Evolutionary conservation across 2,329 filamentous ascomycete species (phyloP).

Genomic region (Neobulgaria alba): DNA sequence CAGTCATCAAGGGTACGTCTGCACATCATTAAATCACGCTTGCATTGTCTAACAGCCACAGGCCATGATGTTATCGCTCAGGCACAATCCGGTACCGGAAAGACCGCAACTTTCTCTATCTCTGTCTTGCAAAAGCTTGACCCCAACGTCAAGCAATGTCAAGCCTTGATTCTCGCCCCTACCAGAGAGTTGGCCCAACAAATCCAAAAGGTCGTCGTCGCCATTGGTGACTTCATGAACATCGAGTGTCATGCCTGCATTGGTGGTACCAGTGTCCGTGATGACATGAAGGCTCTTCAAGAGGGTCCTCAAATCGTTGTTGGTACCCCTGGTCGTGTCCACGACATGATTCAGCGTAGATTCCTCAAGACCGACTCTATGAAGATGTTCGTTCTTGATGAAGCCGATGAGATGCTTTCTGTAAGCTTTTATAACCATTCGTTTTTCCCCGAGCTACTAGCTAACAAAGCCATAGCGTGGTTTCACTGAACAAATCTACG

Average conservation of each 20-base stretch:
- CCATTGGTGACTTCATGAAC: conserved; percentile 99
- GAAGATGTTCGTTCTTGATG: conserved; percentile 99
- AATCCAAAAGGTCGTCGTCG: conserved; percentile 98
- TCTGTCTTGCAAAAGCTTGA: conserved; percentile 99
- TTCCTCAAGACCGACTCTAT: conserved; percentile 95
- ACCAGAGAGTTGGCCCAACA: conserved; percentile 98
- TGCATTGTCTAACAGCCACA: conserved; percentile 30
- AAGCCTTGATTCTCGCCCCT: conserved; percentile 95
- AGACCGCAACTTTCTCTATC: conserved; percentile 99
- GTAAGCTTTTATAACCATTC: conserved; percentile 38
- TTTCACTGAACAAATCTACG: conserved; percentile 99
- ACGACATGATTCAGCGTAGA: conserved; percentile 98
- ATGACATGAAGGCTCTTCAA: conserved; percentile 96
- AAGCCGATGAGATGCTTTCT: conserved; percentile 99
- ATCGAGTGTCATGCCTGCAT: conserved; percentile 99
- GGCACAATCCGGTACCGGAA: conserved; percentile 98
- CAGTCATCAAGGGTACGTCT: conserved; percentile 91
- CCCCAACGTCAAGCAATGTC: conserved; percentile 86
- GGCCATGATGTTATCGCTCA: conserved; percentile 99
- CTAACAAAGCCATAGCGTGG: conserved; percentile 57
- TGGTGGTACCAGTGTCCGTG: conserved; percentile 94
- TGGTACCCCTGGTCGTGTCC: conserved; percentile 95
- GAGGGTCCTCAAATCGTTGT: conserved; percentile 96
- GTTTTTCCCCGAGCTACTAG: neutral
- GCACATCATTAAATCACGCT: conserved; percentile 3